These are phyloP conservation scores for Sugiyamaella neomexicana DNA, from an alignment of 1,139 yeast species.

Conservation along the genomic window DNA sequence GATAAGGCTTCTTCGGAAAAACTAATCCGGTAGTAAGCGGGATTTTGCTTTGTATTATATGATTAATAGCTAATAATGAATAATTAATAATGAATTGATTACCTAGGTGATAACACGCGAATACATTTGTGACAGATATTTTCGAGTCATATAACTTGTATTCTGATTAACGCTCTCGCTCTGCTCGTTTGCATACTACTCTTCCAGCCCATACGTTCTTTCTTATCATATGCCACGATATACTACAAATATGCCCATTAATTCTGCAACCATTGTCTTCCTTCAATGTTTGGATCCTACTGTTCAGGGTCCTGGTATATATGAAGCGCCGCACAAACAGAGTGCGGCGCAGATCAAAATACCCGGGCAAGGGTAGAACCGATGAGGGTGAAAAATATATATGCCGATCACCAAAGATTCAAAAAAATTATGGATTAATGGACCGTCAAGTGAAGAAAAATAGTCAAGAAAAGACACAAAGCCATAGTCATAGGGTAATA, in stretches of 20 bases:
- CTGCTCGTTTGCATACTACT: too few relatives aligned
- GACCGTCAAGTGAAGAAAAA: background rate
- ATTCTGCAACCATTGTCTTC: too few relatives aligned
- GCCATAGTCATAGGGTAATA: conserved; percentile 13
- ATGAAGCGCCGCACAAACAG: background rate
- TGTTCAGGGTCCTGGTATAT: too few relatives aligned
- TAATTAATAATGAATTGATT: background rate
- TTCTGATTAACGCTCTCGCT: too few relatives aligned
- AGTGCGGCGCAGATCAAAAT: background rate
- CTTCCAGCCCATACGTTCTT: too few relatives aligned
- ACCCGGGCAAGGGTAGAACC: conserved; percentile 13
- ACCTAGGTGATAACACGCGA: background rate
- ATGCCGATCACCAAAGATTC: background rate
- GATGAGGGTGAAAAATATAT: conserved; percentile 8
- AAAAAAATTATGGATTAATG: background rate
- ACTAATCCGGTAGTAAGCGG: background rate
- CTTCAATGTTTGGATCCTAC: too few relatives aligned
- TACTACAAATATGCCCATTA: too few relatives aligned
- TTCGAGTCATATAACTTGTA: too few relatives aligned
- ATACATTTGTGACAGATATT: too few relatives aligned
- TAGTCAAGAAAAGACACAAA: too few relatives aligned
- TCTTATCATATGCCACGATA: too few relatives aligned
- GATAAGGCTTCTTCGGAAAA: conserved; percentile 9
- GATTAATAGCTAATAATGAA: conserved; percentile 6
- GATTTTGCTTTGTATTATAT: conserved; percentile 6